A percentile compares a stretch with the other conserved stretches of the same genome.
Evolutionary conservation across 345 rosid species (phyloP).

Genomic region (Salix dunnii): DNA sequence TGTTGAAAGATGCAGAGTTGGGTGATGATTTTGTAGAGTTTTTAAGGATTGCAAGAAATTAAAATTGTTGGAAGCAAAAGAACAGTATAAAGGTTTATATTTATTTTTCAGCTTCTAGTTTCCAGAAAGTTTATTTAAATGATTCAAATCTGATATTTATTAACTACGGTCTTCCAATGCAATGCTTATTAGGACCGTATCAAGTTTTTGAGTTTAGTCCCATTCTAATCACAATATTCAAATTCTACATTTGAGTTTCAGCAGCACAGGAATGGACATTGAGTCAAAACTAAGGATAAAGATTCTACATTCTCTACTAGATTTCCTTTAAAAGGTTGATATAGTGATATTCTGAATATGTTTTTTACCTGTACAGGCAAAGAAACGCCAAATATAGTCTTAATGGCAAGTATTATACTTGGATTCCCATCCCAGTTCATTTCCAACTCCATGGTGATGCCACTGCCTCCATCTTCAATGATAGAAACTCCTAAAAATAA

Average conservation of each 20-base stretch:
- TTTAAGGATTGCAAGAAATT: not conserved
- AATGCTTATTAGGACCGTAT: not conserved
- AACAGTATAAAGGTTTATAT: not conserved
- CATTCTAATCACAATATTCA: not conserved
- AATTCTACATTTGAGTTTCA: not conserved
- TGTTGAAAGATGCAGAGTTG: not conserved
- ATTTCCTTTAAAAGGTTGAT: not conserved
- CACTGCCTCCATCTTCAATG: constrained; percentile 25
- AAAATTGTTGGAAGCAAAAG: not conserved
- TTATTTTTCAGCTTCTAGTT: not conserved
- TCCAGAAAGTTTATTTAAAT: not conserved
- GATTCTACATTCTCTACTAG: not conserved
- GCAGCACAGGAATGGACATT: not conserved
- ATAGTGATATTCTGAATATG: not conserved
- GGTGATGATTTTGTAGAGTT: not conserved
- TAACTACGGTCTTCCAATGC: not conserved
- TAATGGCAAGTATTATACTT: constrained; percentile 30
- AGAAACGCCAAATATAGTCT: constrained; percentile 32
- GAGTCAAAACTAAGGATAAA: not conserved
- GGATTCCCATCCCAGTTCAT: constrained; percentile 42
- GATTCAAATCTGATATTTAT: not conserved
- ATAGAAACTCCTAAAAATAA: constrained; percentile 27
- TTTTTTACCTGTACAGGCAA: constrained; percentile 36
- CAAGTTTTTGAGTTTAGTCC: not conserved
- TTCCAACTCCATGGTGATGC: constrained; percentile 39